A percentile compares a stretch with the other conserved stretches of the same genome.
phyloP scores from a whole-genome alignment of 1,284 basidiomycete genomes.

The Trichosporon sp. region DNA sequence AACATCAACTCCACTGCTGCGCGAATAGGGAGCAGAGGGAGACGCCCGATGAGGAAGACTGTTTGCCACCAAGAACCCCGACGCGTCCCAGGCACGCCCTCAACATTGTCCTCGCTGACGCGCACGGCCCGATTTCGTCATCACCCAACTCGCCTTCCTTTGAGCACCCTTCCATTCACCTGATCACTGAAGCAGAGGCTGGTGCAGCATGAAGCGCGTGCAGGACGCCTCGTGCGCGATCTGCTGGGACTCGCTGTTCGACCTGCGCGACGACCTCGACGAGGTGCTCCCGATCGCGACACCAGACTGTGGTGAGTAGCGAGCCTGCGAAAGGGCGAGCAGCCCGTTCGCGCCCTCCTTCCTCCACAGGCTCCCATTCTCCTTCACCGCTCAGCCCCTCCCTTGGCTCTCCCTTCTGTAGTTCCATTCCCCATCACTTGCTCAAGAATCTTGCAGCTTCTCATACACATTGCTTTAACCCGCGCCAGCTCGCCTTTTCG shows the following conservation, averaged over 20 bases:
- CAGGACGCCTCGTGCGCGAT: conserved; percentile 37
- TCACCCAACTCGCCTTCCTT: not conserved
- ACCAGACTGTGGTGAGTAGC: conserved; percentile 40
- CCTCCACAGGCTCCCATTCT: not conserved
- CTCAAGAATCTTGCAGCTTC: too few species aligned
- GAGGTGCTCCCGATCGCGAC: conserved; percentile 34
- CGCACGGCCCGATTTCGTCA: not conserved
- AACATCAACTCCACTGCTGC: not conserved
- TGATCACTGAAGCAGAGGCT: not conserved
- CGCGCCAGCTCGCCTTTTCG: not conserved
- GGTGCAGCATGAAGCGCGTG: conserved; percentile 5
- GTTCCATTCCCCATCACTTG: too few species aligned
- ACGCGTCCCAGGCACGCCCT: not conserved
- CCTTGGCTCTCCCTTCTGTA: too few species aligned
- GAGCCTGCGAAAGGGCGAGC: not conserved
- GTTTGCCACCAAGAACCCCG: not conserved
- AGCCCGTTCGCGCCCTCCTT: not conserved
- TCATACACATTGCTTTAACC: not conserved
- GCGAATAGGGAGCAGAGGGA: too few species aligned
- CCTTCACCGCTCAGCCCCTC: not conserved
- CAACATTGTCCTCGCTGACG: not conserved
- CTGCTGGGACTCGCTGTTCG: conserved; percentile 42
- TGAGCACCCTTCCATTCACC: not conserved
- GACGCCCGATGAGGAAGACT: too few species aligned
- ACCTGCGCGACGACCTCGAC: conserved; percentile 35